phyloP scores from a whole-genome alignment of 352 stramenopile genomes.

The Phytophthora boehmeriae region DNA sequence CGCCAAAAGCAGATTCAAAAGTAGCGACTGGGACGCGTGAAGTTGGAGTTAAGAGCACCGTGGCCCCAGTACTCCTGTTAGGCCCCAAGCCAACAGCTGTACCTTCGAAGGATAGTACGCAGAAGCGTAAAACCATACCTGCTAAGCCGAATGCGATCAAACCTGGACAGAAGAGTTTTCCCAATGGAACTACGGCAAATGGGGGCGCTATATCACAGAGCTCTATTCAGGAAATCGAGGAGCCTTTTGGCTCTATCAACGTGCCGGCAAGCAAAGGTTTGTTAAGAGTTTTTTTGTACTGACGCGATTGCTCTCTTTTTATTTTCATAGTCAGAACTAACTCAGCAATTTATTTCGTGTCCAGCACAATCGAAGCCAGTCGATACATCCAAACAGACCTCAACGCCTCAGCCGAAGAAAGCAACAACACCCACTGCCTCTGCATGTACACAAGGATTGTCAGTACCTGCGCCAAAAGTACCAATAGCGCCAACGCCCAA shows the following conservation, averaged over 20 bases:
- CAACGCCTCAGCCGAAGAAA: not conserved
- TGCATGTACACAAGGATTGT: not conserved
- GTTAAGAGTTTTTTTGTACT: constrained; percentile 5
- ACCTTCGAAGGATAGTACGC: constrained; percentile 1
- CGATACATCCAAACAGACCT: not conserved
- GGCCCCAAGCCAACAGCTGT: constrained; percentile 13
- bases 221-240: constrained; percentile 13
- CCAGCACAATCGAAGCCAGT: not conserved
- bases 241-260: not conserved
- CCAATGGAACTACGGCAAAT: not conserved
- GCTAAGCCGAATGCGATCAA: not conserved
- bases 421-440: too few species aligned
- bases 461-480: not conserved
- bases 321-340: not conserved
- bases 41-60: constrained; percentile 7
- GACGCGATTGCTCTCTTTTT: not conserved
- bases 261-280: constrained; percentile 16
- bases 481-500: not conserved
- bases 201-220: constrained; percentile 9
- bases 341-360: not conserved
- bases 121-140: not conserved
- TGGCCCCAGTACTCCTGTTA: constrained; percentile 15
- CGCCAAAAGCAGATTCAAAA: constrained; percentile 17
- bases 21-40: not conserved
- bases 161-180: constrained; percentile 6